These are phyloP conservation scores for Aspergillus floridensis DNA, from an alignment of 2,329 filamentous ascomycete species.

Conservation along the genomic window DNA sequence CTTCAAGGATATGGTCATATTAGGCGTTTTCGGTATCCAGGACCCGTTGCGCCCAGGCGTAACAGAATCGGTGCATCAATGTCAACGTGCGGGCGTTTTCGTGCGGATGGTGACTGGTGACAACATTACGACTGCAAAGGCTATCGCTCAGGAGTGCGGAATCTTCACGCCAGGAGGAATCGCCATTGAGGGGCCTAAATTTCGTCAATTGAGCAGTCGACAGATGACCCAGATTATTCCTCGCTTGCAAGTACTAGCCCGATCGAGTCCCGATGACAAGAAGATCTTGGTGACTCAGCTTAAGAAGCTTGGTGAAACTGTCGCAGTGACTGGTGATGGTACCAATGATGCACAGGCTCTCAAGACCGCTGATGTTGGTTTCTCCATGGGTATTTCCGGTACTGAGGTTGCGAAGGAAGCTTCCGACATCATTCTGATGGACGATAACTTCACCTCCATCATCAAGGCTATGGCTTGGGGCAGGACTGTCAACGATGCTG, in stretches of 20 bases:
- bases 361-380: conserved; percentile 77
- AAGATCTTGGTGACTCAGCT: conserved; percentile 68
- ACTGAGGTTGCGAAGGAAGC: conserved; percentile 84
- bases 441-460: conserved; percentile 84
- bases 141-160: conserved; percentile 75
- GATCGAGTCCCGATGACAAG: conserved; percentile 76
- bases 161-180: conserved; percentile 67
- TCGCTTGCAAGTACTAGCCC: conserved; percentile 66
- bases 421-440: conserved; percentile 81
- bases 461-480: conserved; percentile 82
- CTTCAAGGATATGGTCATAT: conserved; percentile 65
- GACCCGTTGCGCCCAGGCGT: conserved; percentile 75
- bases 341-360: conserved; percentile 81
- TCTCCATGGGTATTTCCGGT: conserved; percentile 81
- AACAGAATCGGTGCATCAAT: conserved; percentile 68
- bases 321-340: conserved; percentile 79
- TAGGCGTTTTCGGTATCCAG: conserved; percentile 75
- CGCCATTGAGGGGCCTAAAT: conserved; percentile 75
- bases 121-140: conserved; percentile 74
- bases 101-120: conserved; percentile 86
- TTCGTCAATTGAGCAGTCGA: conserved; percentile 66
- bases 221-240: conserved; percentile 68
- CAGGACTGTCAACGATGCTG: conserved; percentile 71
- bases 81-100: conserved; percentile 72
- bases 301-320: conserved; percentile 71